Evolutionary conservation across 208 protist species (phyloP), one percentile per base, ranked within the genome.

Genomic region (Chromosphaera perkinsii): DNA sequence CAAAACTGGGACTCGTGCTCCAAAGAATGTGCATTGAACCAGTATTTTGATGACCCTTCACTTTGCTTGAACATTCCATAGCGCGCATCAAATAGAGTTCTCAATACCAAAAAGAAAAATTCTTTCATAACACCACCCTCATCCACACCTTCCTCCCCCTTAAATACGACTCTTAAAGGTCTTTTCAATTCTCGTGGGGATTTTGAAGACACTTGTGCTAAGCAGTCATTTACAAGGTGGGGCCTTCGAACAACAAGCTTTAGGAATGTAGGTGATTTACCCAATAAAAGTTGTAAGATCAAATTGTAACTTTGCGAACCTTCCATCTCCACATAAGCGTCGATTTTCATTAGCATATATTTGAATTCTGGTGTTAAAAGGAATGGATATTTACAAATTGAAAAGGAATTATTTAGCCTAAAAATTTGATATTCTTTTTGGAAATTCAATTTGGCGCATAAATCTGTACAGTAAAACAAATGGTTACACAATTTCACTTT

Each of bases 91-190:
- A 96, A 91, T 17, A 96, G 57, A 59, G 92, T 66, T 10, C 72
- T 36, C 9, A 91, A 56, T 22, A 96, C 64, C 1, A 96, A 73
- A 71, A 95, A 85, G 67, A 96, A 96, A 60, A 96, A 96, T 66
- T 96, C 92, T 68, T 94, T 95, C 63, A 79, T 69, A 24, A 97
- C 75, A n/a, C 92, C 92, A 17, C 92, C 92, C 63, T 92, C 85
- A 69, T 96, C 92, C 29, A 96, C 80, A 51, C 89, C 92, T 7
- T 45, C 39, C 39, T 45, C 39, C 7, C 39, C 39, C 7, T n/a
- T 45, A 17, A 45, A 45, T 17, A n/a, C 10, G 17, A 45, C 39
- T 17, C 39, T 7, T 17, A 45, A 17, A 17, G 39, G 39, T 45
- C 17, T 45, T 17, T 45, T 45, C 10, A 45, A 45, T 7, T 45